Base-by-base conservation (phyloP, 139 green algal species). In the Raphidocelis subcapitata region DNA sequence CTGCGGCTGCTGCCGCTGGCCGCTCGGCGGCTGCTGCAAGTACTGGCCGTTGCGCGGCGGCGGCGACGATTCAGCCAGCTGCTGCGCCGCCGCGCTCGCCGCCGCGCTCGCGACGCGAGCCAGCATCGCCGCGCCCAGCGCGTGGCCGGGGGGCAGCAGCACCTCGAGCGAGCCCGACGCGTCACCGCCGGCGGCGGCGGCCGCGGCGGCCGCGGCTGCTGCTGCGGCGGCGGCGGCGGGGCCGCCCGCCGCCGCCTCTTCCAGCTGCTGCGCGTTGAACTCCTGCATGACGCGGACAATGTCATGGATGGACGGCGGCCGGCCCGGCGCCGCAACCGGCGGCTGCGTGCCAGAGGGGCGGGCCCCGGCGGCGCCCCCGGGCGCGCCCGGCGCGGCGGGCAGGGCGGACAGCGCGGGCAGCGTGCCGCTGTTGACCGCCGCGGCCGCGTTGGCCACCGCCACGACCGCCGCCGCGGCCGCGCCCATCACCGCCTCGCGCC, bases 231-330 rank as follows among this genome's bases (percentile, higher is more conserved):
- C 55, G 3, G 33, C 52, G 23, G 56, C 56, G 36, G 71, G 61
- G 21, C 21, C 67, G 5, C 52, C 49, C 54, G 37, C 33, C 0
- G 62, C 72, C 28, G 47, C 46, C 20, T 70, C 72, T 52, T 62
- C 72, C 44, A 72, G 36, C 37, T 78, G 72, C 72, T 78, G 72
- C 37, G 72, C 72, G 33, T 78, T 62, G 35, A 47, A 78, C 21
- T 78, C 72, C 5, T 62, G 62, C 72, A 78, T 78, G 23, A 62
- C 72, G 16, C 62, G 36, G 1, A 41, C 72, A 26, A 78, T 16
- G 15, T 78, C 72, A 23, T 78, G 72, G 37, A 67, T 72, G 18
- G 51, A 67, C 15, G 72, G 72, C 18, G 72, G 72, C 26, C 72
- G 51, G 20, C 54, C 54, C 52, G 67, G n/a, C 57, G 57, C 26